Evolutionary conservation across 257 asterid genomes (phyloP).

Genomic region (Fraxinus cuspidata): DNA sequence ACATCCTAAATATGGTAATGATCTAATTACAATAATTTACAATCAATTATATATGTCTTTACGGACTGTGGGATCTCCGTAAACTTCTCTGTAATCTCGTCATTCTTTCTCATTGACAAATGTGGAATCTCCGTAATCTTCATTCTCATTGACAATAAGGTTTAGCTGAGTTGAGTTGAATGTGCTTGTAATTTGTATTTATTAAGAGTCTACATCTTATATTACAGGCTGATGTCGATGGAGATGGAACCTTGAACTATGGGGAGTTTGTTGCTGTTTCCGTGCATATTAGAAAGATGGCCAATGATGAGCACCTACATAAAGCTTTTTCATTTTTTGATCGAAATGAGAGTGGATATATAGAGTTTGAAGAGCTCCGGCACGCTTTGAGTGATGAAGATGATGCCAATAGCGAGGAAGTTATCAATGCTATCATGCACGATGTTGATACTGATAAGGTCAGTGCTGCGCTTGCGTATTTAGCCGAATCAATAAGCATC

Average conservation of each 20-base stretch:
- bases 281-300: slow-evolving; percentile 58
- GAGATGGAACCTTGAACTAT: slow-evolving; percentile 55
- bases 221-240: slow-evolving; percentile 58
- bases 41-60: no score
- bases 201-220: background rate
- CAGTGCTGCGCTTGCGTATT: background rate
- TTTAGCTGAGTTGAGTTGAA: slow-evolving; percentile 1
- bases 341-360: slow-evolving; percentile 46
- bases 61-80: no score
- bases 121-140: no score
- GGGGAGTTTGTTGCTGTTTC: slow-evolving; percentile 61
- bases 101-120: no score
- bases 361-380: slow-evolving; percentile 62
- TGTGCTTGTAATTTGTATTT: background rate
- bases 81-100: no score
- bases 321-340: slow-evolving; percentile 64
- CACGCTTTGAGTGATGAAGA: slow-evolving; percentile 56
- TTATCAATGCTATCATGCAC: slow-evolving; percentile 54
- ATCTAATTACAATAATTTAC: no score
- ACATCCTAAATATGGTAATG: no score
- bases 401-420: slow-evolving; percentile 51
- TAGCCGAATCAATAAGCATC: background rate
- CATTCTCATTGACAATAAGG: no score
- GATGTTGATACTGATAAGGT: slow-evolving; percentile 72
- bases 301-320: slow-evolving; percentile 66